Base-by-base conservation (phyloP, 495 filamentous ascomycete genomes). In the Xylaria acuta region DNA sequence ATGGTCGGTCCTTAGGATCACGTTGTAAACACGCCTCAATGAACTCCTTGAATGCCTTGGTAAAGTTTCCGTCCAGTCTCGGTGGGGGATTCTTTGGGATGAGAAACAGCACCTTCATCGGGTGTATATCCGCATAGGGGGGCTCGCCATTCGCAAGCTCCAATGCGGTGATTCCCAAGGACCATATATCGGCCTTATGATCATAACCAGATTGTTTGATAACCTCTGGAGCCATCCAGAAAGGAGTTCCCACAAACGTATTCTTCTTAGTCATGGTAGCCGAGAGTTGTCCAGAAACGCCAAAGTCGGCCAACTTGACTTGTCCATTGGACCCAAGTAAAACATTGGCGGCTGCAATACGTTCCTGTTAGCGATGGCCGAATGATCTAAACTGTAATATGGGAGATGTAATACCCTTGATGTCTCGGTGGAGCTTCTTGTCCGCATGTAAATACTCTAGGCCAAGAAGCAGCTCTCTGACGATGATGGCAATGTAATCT, bases 231-330 rank as follows among this genome's bases (percentile, higher is more conserved):
- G 96, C 96, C 96, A 99, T 99, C 96, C 96, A 99, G 82, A 98
- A 99, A 0, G 96, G 96, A 2, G 96, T 98, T 18, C 96, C 96
- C 30, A 99, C 96, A 79, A 99, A 99, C 0, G 96, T 99, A 77
- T 98, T 99, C 81, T 97, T 97, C 83, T 98, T 97, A 32, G 97
- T 97, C 93, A 98, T 98, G n/a, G 96, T 98, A 2, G 94, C 94
- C 30, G 95, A 95, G n/a, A 99, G 86, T 77, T 99, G 96, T 18
- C 95, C 94, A 30, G 95, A 97, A 20, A 99, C 96, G 56, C 96
- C 96, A 82, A 99, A 99, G 82, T 99, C 96, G 11, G 96, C 96
- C 70, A 99, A 84, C 80, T 99, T 99, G 69, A 99, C 96, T 81
- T 98, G 94, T 5, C 96, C 97, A 76, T 92, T 95, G 36, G 93